Evolutionary conservation across 2,329 filamentous ascomycete genomes (phyloP), one percentile per base, ranked within the genome.

Genomic region (Lachnellula willkommii): DNA sequence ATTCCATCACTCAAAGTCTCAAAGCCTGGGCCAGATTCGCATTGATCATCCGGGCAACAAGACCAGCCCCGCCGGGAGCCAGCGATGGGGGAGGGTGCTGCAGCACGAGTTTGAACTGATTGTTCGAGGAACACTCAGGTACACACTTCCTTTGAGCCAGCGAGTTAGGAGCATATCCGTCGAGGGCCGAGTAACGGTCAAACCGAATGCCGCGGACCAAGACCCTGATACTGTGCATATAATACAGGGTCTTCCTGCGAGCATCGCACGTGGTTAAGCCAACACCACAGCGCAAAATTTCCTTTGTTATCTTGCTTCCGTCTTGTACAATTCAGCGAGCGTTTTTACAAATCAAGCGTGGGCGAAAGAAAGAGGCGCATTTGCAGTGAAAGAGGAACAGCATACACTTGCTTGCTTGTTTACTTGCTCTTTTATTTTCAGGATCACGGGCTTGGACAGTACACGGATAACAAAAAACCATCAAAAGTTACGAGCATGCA

Each of bases 101-200:
- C 84, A 95, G 62, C 89, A 96, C 70, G 89, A 93, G 46, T 99
- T 97, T 65, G 90, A 96, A 63, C 79, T 99, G 49, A 93, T 97
- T 58, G 82, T 99, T 43, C 87, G 94, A 65, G 94, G 94, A 22
- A 88, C 94, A 14, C 78, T 99, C 63, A 91, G 92, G 68, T 99
- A 99, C 54, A 64, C 65, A n/a, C 74, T 87, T 36, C 83, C 83
- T 2, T 73, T 87, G 52, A 86, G 81, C 64, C 79, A 81, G 62
- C 79, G 77, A 53, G 71, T 83, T 39, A 75, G 82, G 60, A 85
- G 79, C 60, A 80, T 81, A 8, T 76, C 80, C 7, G 82, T 87
- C 46, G 79, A 81, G 9, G 82, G 81, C 35, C 76, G 82, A 62
- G 79, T 79, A 9, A 78, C 75, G 1, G 81, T 87, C 58, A 82